phyloP scores from a whole-genome alignment of 2,329 filamentous ascomycete species.

The Delphinella strobiligena region DNA sequence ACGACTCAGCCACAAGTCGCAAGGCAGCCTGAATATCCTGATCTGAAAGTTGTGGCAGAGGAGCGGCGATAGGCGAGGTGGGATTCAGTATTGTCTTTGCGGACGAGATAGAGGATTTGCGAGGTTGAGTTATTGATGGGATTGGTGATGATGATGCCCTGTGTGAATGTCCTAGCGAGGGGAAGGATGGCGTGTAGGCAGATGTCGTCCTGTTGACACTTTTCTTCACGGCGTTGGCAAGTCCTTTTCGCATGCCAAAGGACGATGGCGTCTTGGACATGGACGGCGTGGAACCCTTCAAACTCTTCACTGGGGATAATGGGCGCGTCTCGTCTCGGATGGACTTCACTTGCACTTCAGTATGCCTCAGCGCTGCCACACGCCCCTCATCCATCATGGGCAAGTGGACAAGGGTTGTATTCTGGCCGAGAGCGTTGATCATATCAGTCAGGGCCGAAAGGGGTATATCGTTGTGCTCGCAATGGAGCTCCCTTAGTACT shows the following conservation, averaged over 20 bases:
- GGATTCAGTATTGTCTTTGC: constrained; percentile 13
- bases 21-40: constrained; percentile 39
- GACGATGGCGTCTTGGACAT: constrained; percentile 13
- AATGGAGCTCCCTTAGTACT: constrained; percentile 52
- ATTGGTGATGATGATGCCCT: constrained; percentile 10
- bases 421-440: constrained; percentile 56
- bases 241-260: constrained; percentile 17
- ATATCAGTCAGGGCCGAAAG: constrained; percentile 58
- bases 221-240: constrained; percentile 20
- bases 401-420: constrained; percentile 49
- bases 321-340: constrained; percentile 29
- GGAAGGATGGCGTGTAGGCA: constrained; percentile 19
- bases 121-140: constrained; percentile 16
- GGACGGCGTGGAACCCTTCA: constrained; percentile 12
- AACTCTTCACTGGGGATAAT: constrained; percentile 4
- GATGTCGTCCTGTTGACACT: constrained; percentile 18
- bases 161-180: constrained; percentile 4
- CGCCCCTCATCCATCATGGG: constrained; percentile 53
- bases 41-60: constrained; percentile 24
- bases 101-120: constrained; percentile 4
- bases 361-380: constrained; percentile 46
- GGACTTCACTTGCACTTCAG: constrained; percentile 43
- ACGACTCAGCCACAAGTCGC: constrained; percentile 35
- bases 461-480: constrained; percentile 60
- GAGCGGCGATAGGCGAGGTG: constrained; percentile 13